Evolutionary conservation across 148 eudicot genomes (phyloP).

Genomic region (Diospyros lotus): DNA sequence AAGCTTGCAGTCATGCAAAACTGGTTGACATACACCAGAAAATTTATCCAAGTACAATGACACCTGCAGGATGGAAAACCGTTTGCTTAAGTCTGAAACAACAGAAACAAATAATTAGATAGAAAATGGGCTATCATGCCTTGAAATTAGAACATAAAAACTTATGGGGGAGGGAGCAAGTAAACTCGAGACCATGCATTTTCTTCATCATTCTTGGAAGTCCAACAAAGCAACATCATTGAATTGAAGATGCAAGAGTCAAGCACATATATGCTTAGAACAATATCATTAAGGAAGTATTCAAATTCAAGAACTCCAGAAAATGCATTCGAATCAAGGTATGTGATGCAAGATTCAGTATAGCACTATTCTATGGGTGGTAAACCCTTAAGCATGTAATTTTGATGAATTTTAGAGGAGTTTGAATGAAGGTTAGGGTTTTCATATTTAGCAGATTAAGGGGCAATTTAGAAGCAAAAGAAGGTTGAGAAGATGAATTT

Average conservation of each 20-base stretch:
- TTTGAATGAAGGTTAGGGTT: too few relatives aligned
- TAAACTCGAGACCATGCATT: conserved; percentile 9
- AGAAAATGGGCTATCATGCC: background rate
- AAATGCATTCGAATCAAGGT: background rate
- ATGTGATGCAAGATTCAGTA: too few relatives aligned
- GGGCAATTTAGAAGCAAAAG: too few relatives aligned
- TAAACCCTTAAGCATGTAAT: too few relatives aligned
- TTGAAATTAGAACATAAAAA: background rate
- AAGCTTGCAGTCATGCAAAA: conserved; percentile 98
- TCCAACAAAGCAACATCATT: background rate
- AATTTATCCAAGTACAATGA: conserved; percentile 97
- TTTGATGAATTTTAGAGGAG: too few relatives aligned
- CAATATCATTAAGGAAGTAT: background rate
- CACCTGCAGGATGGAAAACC: conserved; percentile 46
- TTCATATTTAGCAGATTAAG: too few relatives aligned
- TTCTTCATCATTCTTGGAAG: background rate
- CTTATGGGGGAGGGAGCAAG: too few relatives aligned
- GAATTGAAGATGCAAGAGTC: background rate
- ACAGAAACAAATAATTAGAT: background rate
- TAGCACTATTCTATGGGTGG: too few relatives aligned
- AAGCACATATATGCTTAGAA: background rate
- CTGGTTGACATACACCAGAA: conserved; percentile 89
- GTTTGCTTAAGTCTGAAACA: background rate
- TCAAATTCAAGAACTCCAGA: background rate
- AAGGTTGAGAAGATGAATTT: too few relatives aligned